These are phyloP conservation scores for Pseudogymnoascus sp. DNA, from an alignment of 2,329 filamentous ascomycete genomes.

Conservation along the genomic window DNA sequence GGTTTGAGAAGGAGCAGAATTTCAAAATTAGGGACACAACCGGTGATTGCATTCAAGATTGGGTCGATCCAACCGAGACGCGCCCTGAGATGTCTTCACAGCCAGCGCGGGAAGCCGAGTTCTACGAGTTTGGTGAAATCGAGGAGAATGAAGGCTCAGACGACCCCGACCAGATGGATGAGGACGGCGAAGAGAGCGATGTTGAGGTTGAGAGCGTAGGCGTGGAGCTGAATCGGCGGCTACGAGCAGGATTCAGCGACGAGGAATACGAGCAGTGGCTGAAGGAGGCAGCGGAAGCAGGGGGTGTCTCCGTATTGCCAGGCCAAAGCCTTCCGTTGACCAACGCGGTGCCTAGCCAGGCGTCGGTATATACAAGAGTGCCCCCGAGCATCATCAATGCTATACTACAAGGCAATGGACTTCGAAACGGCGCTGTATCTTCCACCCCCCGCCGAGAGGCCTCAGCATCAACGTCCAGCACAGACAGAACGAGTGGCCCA, in stretches of 20 bases:
- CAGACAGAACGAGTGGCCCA: not conserved
- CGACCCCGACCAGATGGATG: conserved; percentile 31
- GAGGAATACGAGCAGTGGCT: conserved; percentile 69
- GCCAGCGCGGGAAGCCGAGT: conserved; percentile 19
- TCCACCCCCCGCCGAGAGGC: not conserved
- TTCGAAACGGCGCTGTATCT: not conserved
- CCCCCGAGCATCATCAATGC: conserved; percentile 5
- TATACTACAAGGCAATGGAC: not conserved
- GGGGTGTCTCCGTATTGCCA: conserved; percentile 42
- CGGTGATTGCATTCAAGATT: conserved; percentile 56
- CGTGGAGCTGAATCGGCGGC: conserved; percentile 52
- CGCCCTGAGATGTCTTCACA: conserved; percentile 14
- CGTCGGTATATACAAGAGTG: conserved; percentile 1
- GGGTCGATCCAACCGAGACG: conserved; percentile 40
- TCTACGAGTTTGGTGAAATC: conserved; percentile 29
- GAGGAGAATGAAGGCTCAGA: conserved; percentile 31
- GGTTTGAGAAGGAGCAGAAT: conserved; percentile 67
- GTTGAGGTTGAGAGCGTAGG: conserved; percentile 50
- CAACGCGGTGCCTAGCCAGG: not conserved
- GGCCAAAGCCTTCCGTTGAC: conserved; percentile 32
- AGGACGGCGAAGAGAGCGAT: conserved; percentile 42
- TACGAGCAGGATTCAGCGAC: conserved; percentile 56
- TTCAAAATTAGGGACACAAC: conserved; percentile 63
- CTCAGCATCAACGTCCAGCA: not conserved
- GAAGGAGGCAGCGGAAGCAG: conserved; percentile 59